Evolutionary conservation across 78 protist species (phyloP).

Genomic region (Isochrysis galbana): DNA sequence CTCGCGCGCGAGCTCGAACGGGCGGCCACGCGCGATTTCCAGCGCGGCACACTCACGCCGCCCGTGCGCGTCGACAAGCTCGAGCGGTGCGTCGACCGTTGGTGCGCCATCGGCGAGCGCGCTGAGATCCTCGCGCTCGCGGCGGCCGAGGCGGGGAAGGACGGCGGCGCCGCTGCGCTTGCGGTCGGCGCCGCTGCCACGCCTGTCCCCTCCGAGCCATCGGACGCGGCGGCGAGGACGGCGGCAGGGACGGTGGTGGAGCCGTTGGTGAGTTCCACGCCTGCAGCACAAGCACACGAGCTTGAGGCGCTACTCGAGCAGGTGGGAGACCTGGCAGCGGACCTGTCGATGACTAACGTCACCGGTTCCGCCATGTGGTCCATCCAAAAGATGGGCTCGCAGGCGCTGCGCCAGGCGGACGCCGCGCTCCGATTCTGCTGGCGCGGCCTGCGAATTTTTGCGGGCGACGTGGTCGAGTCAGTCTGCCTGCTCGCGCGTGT

Average conservation of each 20-base stretch:
- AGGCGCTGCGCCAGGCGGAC: background rate
- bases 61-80: background rate
- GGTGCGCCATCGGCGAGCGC: background rate
- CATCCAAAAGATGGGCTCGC: background rate
- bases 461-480: background rate
- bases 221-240: too few relatives aligned
- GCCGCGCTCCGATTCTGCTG: background rate
- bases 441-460: too few relatives aligned
- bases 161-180: background rate
- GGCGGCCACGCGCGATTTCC: background rate
- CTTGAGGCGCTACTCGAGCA: background rate
- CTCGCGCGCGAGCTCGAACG: background rate
- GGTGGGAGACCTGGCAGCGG: too few relatives aligned
- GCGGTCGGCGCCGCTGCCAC: background rate
- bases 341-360: background rate
- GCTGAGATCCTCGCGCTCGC: background rate
- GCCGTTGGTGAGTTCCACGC: background rate
- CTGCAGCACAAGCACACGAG: background rate
- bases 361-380: background rate
- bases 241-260: background rate
- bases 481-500: background rate
- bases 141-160: background rate
- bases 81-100: background rate
- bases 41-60: background rate
- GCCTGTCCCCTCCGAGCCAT: background rate